Percentiles rank a stretch among this genome's conserved stretches.
phyloP scores from a whole-genome alignment of 2,329 filamentous ascomycete genomes.

The Cyphellophora attinorum region DNA sequence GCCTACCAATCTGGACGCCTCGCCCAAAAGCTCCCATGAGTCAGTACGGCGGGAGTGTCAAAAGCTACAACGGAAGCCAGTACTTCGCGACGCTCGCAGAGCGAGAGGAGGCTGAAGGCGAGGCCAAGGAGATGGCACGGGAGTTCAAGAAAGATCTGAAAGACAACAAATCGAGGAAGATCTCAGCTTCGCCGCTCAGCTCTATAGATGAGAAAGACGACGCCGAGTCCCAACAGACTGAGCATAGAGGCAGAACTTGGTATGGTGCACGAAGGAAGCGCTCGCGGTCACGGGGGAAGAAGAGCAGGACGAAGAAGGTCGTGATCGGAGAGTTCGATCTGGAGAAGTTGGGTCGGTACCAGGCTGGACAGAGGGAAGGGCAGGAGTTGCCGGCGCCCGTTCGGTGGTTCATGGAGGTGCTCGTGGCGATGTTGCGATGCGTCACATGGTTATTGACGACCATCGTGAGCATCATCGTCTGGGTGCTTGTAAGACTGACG shows the following conservation, averaged over 20 bases:
- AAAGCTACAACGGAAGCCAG: conserved; percentile 12
- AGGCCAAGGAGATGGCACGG: conserved; percentile 26
- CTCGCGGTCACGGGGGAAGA: conserved; percentile 19
- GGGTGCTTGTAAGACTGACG: conserved; percentile 29
- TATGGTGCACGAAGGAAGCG: conserved; percentile 4
- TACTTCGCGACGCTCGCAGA: conserved; percentile 26
- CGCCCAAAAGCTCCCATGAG: conserved; percentile 13
- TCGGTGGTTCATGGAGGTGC: conserved; percentile 24
- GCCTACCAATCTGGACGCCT: conserved; percentile 21
- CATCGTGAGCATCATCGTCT: conserved; percentile 30
- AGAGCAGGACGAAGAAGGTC: conserved; percentile 24
- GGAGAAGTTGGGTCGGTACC: conserved; percentile 33
- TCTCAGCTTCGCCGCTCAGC: no score
- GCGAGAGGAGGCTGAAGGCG: conserved; percentile 31
- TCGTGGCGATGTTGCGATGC: conserved; percentile 29
- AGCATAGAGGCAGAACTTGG: conserved; percentile 9
- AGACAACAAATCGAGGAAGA: conserved; percentile 3
- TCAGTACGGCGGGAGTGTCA: conserved; percentile 7
- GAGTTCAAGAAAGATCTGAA: conserved; percentile 20
- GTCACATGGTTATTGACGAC: conserved; percentile 28
- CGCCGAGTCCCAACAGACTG: conserved; percentile 11
- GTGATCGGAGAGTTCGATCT: conserved; percentile 35
- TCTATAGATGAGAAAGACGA: conserved; percentile 3
- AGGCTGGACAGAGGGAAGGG: conserved; percentile 25
- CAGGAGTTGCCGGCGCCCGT: conserved; percentile 30